Base-by-base conservation (phyloP, 345 rosid genomes). In the Mangifera indica region DNA sequence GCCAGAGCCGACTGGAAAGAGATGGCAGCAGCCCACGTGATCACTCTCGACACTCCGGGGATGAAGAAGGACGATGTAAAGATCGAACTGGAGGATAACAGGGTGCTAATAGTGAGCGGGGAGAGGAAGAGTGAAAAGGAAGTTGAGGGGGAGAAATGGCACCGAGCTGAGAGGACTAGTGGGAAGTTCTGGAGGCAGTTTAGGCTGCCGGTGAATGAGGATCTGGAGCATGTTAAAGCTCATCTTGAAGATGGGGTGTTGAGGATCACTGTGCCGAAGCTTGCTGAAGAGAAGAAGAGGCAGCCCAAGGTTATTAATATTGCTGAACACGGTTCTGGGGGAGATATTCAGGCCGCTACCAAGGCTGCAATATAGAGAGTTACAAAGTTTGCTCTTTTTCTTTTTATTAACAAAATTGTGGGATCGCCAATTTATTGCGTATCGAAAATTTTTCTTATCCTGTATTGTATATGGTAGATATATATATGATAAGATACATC, bases 1-100 rank as follows among this genome's bases (percentile, higher is more conserved):
- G 83, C 85, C 1, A 40, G 79, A 32, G 81, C 81, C 6, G 82
- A 83, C 60, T 80, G 86, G 86, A 83, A 78, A 54, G 87, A 83
- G 44, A 80, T 79, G 0, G 24, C 73, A 2, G 7, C 49, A 0
- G 15, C 72, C 0, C 87, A 76, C 18, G 8, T 83, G 0, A 70
- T 83, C 32, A 1, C 71, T 0, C 42, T 81, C 2, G 87, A 83
- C 65, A 56, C 81, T 63, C 87, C 81, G 0, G 84, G 87, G 26
- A 56, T 81, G 77, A 83, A 71, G 77, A 83, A 42, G 13, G 86
- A 80, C 2, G 81, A 76, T 10, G 29, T 81, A 14, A 83, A 81
- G 76, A 78, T 83, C 1, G 81, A 81, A 61, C 79, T 83, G 12
- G 82, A 81, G 44, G 79, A 76, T 29, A 76, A 78, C 49, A 78